Evolutionary conservation across 2,329 filamentous ascomycete genomes (phyloP).

Genomic region (Curvularia sp.): DNA sequence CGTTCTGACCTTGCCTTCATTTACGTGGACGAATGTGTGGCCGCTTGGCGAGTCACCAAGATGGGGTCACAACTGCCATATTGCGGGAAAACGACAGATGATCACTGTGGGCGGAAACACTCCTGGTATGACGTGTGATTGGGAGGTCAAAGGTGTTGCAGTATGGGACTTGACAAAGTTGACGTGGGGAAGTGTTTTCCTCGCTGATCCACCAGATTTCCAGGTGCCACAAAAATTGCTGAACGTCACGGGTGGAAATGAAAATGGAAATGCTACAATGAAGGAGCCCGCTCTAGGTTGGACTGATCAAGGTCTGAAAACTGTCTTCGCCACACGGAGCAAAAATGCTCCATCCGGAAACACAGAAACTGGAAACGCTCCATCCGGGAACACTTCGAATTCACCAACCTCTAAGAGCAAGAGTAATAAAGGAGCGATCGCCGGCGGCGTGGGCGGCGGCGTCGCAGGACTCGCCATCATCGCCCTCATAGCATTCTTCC

Average conservation of each 20-base stretch:
- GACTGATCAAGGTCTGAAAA: neutral
- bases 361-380: neutral
- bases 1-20: slow-evolving; percentile 57
- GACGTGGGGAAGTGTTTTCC: neutral
- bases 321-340: neutral
- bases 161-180: neutral
- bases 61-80: slow-evolving; percentile 54
- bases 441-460: neutral
- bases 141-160: neutral
- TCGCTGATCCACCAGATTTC: neutral
- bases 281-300: neutral
- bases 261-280: neutral
- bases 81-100: slow-evolving; percentile 51
- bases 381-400: neutral
- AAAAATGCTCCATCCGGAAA: neutral
- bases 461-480: neutral
- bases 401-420: neutral
- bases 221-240: neutral
- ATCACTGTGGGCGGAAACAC: slow-evolving; percentile 51
- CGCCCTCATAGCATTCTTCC: slow-evolving; percentile 1
- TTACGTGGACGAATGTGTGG: slow-evolving; percentile 55
- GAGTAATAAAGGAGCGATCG: neutral
- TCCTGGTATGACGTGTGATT: neutral
- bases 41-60: slow-evolving; percentile 45
- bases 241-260: neutral